Evolutionary conservation across 768 basidiomycete genomes (phyloP).

Genomic region (Trichaptum fuscoviolaceum): DNA sequence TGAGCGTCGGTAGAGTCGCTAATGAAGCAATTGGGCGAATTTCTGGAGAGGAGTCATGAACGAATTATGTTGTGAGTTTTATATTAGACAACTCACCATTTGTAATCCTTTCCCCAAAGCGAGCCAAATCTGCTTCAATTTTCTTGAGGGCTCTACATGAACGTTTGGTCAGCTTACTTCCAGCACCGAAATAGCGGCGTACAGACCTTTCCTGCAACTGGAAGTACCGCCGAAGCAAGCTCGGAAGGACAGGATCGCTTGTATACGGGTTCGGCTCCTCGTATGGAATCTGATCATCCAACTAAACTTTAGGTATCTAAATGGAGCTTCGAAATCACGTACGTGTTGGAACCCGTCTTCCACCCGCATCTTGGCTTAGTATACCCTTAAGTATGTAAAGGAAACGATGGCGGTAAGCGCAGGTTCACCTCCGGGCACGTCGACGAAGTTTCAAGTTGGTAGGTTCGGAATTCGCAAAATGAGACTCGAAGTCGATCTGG

Average conservation of each 20-base stretch:
- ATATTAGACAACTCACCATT: constrained; percentile 42
- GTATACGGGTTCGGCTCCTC: constrained; percentile 54
- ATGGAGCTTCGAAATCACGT: neutral
- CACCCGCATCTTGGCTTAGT: neutral
- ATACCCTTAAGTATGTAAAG: neutral
- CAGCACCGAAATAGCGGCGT: neutral
- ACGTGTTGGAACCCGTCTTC: neutral
- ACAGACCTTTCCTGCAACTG: constrained; percentile 36
- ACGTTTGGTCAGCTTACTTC: neutral
- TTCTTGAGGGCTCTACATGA: constrained; percentile 37
- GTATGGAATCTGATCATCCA: neutral
- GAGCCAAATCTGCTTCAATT: constrained; percentile 55
- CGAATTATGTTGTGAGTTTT: constrained; percentile 21
- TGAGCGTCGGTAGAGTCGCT: constrained; percentile 44
- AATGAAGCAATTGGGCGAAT: constrained; percentile 43
- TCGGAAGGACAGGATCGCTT: constrained; percentile 57
- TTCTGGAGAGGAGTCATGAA: constrained; percentile 28
- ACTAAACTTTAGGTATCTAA: neutral
- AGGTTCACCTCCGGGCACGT: too few relatives aligned
- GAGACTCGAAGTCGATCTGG: too few relatives aligned
- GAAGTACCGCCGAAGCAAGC: constrained; percentile 51
- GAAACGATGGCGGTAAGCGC: neutral
- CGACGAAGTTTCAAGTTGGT: too few relatives aligned
- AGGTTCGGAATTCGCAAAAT: too few relatives aligned
- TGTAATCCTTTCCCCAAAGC: constrained; percentile 37